A percentile compares a stretch with the other conserved stretches of the same genome.
These are phyloP conservation scores for Zygoascus sp. DNA, from an alignment of 1,139 yeast genomes.

Conservation along the genomic window DNA sequence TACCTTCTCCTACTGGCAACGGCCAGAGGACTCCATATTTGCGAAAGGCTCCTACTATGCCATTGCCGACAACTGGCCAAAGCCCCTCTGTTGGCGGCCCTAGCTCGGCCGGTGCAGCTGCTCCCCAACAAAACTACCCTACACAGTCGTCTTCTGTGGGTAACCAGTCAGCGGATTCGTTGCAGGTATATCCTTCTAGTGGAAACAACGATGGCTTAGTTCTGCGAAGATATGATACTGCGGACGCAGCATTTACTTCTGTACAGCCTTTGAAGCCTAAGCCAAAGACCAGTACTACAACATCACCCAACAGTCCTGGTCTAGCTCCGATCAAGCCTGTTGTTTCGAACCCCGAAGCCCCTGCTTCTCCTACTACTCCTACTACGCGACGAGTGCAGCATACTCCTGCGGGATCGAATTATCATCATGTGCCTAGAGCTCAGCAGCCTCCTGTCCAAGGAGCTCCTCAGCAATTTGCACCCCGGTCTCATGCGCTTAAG, in stretches of 20 bases:
- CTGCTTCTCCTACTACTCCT: conserved; percentile 12
- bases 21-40: conserved; percentile 7
- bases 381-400: conserved; percentile 8
- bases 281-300: conserved; percentile 12
- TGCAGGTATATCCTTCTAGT: conserved; percentile 12
- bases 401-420: conserved; percentile 9
- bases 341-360: not conserved
- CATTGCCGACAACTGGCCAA: conserved; percentile 1
- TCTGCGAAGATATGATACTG: conserved; percentile 7
- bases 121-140: conserved; percentile 11
- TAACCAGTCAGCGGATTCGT: conserved; percentile 14
- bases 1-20: conserved; percentile 10
- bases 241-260: conserved; percentile 12
- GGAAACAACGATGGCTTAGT: not conserved
- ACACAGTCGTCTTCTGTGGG: conserved; percentile 11
- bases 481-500: conserved; percentile 1
- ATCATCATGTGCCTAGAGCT: conserved; percentile 3
- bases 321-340: not conserved
- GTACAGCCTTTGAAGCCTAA: conserved; percentile 20
- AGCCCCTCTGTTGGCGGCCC: conserved; percentile 4
- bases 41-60: conserved; percentile 9
- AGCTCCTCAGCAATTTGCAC: conserved; percentile 11
- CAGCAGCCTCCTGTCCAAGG: conserved; percentile 22
- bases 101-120: conserved; percentile 4
- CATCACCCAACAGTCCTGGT: conserved; percentile 11